Evolutionary conservation across 306 rosid species (phyloP).

Genomic region (Vigna unguiculata): DNA sequence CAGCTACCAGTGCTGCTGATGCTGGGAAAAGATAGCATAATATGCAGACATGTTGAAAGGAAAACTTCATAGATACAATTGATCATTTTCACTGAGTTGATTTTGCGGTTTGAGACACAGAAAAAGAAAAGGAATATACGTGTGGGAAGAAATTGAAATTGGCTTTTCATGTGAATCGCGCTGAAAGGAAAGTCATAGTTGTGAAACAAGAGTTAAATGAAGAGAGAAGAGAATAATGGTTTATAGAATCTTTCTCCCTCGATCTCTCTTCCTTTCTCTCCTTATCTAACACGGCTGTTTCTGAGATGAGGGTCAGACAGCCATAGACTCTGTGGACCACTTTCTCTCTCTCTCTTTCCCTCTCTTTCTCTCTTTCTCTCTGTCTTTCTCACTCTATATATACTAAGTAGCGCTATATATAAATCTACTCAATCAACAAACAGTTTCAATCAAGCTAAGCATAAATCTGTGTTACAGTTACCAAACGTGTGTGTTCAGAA

Average conservation of each 20-base stretch:
- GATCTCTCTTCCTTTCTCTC: slow-evolving; percentile 42
- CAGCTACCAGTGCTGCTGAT: slow-evolving; percentile 23
- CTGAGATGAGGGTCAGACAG: slow-evolving; percentile 65
- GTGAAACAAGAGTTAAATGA: slow-evolving; percentile 28
- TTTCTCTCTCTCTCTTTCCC: slow-evolving; percentile 23
- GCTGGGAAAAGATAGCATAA: slow-evolving; percentile 9
- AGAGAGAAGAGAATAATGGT: slow-evolving; percentile 41
- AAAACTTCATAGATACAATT: background rate
- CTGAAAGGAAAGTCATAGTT: slow-evolving; percentile 34
- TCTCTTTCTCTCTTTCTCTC: background rate
- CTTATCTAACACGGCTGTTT: slow-evolving; percentile 81
- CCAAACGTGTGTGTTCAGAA: background rate
- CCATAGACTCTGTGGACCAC: slow-evolving; percentile 79
- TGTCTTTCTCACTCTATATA: background rate
- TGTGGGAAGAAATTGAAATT: slow-evolving; percentile 24
- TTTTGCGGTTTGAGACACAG: background rate
- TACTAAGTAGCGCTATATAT: slow-evolving; percentile 4
- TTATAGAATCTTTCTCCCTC: slow-evolving; percentile 35
- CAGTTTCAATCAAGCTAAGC: background rate
- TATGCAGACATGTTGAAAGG: background rate
- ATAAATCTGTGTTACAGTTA: background rate
- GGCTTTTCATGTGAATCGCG: slow-evolving; percentile 47
- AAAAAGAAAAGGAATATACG: background rate
- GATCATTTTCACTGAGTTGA: background rate
- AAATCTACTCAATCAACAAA: slow-evolving; percentile 26